Evolutionary conservation across 352 stramenopile species (phyloP), one percentile per base, ranked within the genome.

Genomic region (Globisporangium nodosum): DNA sequence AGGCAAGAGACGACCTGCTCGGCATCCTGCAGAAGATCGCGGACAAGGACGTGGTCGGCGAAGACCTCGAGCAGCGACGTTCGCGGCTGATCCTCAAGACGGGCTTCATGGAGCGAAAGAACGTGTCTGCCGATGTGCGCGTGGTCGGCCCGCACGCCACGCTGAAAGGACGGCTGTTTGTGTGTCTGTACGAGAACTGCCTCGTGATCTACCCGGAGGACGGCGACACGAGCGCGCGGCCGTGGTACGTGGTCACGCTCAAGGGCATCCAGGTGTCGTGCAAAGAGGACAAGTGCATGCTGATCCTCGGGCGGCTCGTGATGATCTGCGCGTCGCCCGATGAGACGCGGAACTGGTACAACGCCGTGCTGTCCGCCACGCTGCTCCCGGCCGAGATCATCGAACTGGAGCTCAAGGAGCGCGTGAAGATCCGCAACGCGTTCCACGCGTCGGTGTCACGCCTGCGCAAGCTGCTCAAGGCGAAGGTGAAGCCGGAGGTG

Each of bases 201-300:
- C 67, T 94, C 46, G 71, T 88, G 58, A 78, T 94, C 63, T 94
- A 89, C 58, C 83, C 85, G 5, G 85, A 84, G 56, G 70, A 87
- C 31, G 70, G 70, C 61, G 82, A 88, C 56, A 84, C 67, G 16
- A 79, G 48, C 15, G 58, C 63, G 13, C 62, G 81, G 18, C 85
- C 85, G 48, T 94, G 85, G 85, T 94, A 93, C 71, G 83, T 92
- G 12, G 58, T 85, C 27, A 74, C 78, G 7, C 65, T 94, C 30
- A 73, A 74, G 21, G 81, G 81, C 12, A 70, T 94, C 40, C 76
- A 84, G 20, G 61, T 93, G 51, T 74, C 72, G 15, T 78, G 72
- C 49, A 76, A 81, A 54, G 81, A 87, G 62, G 81, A 87, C 46
- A 90, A 88, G 42, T 74, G 78, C 30, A 52, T 80, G 56, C 64